Conservation (phyloP, 2,329 filamentous ascomycete genomes). For the Huntiella moniliformis region DNA sequence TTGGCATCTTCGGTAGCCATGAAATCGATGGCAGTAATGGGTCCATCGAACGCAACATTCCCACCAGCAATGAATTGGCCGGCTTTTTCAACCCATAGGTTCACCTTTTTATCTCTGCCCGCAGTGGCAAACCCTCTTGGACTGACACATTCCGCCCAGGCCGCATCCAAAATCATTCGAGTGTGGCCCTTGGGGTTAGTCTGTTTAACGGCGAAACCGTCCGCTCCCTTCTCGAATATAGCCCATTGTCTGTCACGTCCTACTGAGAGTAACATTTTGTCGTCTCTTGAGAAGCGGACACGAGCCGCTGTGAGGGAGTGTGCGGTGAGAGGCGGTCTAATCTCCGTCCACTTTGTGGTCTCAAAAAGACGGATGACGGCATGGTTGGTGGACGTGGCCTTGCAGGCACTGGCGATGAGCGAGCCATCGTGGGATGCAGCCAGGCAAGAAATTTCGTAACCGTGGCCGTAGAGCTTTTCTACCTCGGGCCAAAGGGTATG, state of each 20-base stretch:
- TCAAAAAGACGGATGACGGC: slow-evolving; percentile 87
- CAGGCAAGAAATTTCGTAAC: slow-evolving; percentile 85
- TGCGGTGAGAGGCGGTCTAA: slow-evolving; percentile 63
- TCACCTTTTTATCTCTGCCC: slow-evolving; percentile 71
- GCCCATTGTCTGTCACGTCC: slow-evolving; percentile 85
- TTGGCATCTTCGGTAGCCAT: slow-evolving; percentile 18
- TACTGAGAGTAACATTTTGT: slow-evolving; percentile 62
- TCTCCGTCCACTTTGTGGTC: slow-evolving; percentile 69
- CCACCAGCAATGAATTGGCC: slow-evolving; percentile 13
- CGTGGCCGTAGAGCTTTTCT: slow-evolving; percentile 95
- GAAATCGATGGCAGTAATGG: slow-evolving; percentile 58
- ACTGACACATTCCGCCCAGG: slow-evolving; percentile 49
- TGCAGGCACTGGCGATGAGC: slow-evolving; percentile 79
- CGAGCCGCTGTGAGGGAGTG: slow-evolving; percentile 76
- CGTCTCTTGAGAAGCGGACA: slow-evolving; percentile 60
- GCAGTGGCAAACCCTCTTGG: slow-evolving; percentile 58
- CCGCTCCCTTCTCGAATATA: slow-evolving; percentile 43
- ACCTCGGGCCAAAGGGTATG: slow-evolving; percentile 90
- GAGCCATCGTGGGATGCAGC: slow-evolving; percentile 56
- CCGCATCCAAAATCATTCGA: slow-evolving; percentile 77
- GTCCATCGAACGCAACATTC: slow-evolving; percentile 32
- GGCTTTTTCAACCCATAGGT: slow-evolving; percentile 39
- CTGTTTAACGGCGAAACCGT: slow-evolving; percentile 37
- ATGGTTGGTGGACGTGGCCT: slow-evolving; percentile 80
- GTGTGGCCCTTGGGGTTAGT: slow-evolving; percentile 70